phyloP scores from a whole-genome alignment of 148 eudicot genomes.

The Fagopyrum homotropicum region DNA sequence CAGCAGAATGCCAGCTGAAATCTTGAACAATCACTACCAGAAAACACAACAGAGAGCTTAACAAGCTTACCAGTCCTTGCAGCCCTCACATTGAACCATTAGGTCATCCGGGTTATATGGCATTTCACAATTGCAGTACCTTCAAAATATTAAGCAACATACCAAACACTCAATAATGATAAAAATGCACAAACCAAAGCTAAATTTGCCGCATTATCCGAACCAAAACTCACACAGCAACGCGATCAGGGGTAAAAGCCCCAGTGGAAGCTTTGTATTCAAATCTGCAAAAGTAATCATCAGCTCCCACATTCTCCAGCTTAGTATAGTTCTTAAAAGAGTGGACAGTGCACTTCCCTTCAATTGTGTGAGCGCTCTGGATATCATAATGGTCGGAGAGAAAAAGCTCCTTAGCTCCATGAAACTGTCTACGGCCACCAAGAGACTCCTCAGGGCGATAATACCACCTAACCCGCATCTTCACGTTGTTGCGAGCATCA shows the following conservation, averaged over 20 bases:
- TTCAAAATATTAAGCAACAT: slow-evolving; percentile 13
- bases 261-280: slow-evolving; percentile 52
- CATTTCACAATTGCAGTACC: slow-evolving; percentile 68
- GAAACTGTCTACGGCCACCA: slow-evolving; percentile 50
- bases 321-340: slow-evolving; percentile 45
- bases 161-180: background rate
- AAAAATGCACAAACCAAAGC: background rate
- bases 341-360: slow-evolving; percentile 51
- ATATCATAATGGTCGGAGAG: slow-evolving; percentile 42
- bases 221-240: slow-evolving; percentile 33
- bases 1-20: background rate
- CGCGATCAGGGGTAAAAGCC: slow-evolving; percentile 45
- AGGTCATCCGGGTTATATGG: slow-evolving; percentile 64
- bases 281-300: slow-evolving; percentile 50
- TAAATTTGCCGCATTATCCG: background rate
- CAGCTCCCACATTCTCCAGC: slow-evolving; percentile 42
- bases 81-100: slow-evolving; percentile 65
- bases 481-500: slow-evolving; percentile 37
- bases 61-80: slow-evolving; percentile 49
- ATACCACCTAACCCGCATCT: slow-evolving; percentile 45
- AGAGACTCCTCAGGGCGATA: slow-evolving; percentile 52
- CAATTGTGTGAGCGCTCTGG: slow-evolving; percentile 49
- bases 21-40: background rate
- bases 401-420: slow-evolving; percentile 49
- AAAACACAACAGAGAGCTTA: background rate